Evolutionary conservation across 352 stramenopile species (phyloP).

Genomic region (Hyaloperonospora arabidopsidis): DNA sequence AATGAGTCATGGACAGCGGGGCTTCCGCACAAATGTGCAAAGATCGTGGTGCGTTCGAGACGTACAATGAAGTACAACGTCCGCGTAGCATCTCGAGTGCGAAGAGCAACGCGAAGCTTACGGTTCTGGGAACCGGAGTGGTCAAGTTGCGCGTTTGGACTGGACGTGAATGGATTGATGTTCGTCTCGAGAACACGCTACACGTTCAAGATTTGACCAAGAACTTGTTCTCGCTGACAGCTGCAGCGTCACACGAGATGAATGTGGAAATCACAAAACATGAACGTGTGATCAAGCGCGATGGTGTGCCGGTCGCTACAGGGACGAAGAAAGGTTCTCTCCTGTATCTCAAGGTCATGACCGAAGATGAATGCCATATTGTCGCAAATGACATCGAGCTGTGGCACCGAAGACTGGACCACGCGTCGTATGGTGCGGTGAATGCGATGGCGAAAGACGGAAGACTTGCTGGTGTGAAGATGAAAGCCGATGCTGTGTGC

Average conservation of each 20-base stretch:
- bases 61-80: not conserved
- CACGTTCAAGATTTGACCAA: slow-evolving; percentile 1
- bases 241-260: not conserved
- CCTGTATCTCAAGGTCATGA: not conserved
- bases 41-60: not conserved
- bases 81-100: not conserved
- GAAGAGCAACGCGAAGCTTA: not conserved
- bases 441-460: not conserved
- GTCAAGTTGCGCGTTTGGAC: not conserved
- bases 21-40: slow-evolving; percentile 1
- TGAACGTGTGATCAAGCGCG: not conserved
- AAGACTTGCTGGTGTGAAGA: not conserved
- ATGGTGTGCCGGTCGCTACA: not conserved
- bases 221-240: not conserved
- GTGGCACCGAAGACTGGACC: not conserved
- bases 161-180: not conserved
- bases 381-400: not conserved
- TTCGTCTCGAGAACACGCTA: not conserved
- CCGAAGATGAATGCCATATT: not conserved
- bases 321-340: not conserved
- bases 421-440: not conserved
- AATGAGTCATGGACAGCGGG: not conserved
- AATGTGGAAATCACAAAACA: not conserved
- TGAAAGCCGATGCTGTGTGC: not conserved
- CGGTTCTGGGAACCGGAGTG: not conserved